These are phyloP conservation scores for Holtermannia corniformis DNA, from an alignment of 768 basidiomycete species.

Conservation along the genomic window DNA sequence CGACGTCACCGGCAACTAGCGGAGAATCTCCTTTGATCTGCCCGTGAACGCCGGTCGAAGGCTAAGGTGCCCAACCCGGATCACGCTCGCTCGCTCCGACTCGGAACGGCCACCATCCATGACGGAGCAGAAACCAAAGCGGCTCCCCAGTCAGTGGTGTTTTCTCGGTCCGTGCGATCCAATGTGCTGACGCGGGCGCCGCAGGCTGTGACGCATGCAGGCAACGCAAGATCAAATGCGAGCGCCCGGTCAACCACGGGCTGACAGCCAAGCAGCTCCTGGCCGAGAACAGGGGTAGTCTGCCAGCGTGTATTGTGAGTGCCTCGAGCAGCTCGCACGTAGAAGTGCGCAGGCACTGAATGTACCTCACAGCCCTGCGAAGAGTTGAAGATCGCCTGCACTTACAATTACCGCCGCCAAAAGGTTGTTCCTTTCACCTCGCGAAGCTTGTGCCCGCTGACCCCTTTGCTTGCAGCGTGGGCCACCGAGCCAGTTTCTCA, in stretches of 20 bases:
- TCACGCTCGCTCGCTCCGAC: no score
- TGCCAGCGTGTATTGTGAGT: neutral
- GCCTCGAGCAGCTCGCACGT: neutral
- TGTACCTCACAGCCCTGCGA: neutral
- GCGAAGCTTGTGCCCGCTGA: neutral
- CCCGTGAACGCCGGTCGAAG: no score
- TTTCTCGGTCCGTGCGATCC: neutral
- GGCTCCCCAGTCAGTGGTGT: neutral
- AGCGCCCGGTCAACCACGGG: neutral
- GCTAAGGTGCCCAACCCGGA: no score
- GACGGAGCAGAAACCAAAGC: neutral
- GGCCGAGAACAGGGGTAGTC: neutral
- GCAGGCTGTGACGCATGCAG: neutral
- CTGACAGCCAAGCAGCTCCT: neutral
- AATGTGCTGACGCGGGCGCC: neutral
- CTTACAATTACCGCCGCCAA: neutral
- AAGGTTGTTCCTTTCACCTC: neutral
- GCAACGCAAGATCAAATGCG: neutral
- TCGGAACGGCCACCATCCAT: no score
- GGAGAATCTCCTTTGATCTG: no score
- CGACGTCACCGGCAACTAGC: no score
- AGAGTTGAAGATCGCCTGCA: neutral
- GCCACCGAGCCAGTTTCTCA: neutral
- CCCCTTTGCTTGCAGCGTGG: neutral
- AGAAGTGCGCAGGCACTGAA: no score